phyloP scores from a whole-genome alignment of 768 basidiomycete genomes.

The Pisolithus sp. region DNA sequence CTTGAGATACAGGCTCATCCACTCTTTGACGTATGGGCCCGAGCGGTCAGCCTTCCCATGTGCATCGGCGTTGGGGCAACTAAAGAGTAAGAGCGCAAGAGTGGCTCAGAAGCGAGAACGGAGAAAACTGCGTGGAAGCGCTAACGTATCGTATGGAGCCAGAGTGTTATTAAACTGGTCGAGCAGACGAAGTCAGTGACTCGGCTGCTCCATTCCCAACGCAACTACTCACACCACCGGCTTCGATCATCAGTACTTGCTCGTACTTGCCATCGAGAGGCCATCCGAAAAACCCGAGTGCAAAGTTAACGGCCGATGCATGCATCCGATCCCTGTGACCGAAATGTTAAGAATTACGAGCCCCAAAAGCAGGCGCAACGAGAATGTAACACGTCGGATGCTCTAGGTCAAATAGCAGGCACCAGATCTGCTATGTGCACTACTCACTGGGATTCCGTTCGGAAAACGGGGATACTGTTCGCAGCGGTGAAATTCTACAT shows the following conservation, averaged over 20 bases:
- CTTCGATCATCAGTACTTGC: slow-evolving; percentile 72
- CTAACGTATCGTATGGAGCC: slow-evolving; percentile 71
- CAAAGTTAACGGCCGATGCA: slow-evolving; percentile 58
- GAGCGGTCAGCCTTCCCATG: slow-evolving; percentile 51
- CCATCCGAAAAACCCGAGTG: slow-evolving; percentile 71
- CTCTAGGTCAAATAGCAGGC: no score
- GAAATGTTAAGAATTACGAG: not conserved
- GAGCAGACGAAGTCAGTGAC: not conserved
- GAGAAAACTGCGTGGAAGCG: slow-evolving; percentile 10
- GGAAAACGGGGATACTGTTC: slow-evolving; percentile 67
- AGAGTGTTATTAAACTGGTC: slow-evolving; percentile 76
- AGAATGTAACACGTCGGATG: no score
- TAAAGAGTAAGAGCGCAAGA: slow-evolving; percentile 16
- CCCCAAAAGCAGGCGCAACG: no score
- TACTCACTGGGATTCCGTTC: slow-evolving; percentile 67
- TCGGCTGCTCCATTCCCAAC: not conserved
- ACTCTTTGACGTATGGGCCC: slow-evolving; percentile 48
- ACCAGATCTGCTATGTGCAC: no score
- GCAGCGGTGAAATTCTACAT: slow-evolving; percentile 50
- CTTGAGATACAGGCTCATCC: slow-evolving; percentile 68
- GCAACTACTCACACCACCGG: slow-evolving; percentile 38
- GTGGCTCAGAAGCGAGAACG: not conserved
- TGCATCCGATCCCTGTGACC: slow-evolving; percentile 62
- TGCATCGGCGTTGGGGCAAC: slow-evolving; percentile 50
- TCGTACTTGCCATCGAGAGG: slow-evolving; percentile 70